Evolutionary conservation across 2,329 filamentous ascomycete genomes (phyloP).

Genomic region (Volutella citrinella): DNA sequence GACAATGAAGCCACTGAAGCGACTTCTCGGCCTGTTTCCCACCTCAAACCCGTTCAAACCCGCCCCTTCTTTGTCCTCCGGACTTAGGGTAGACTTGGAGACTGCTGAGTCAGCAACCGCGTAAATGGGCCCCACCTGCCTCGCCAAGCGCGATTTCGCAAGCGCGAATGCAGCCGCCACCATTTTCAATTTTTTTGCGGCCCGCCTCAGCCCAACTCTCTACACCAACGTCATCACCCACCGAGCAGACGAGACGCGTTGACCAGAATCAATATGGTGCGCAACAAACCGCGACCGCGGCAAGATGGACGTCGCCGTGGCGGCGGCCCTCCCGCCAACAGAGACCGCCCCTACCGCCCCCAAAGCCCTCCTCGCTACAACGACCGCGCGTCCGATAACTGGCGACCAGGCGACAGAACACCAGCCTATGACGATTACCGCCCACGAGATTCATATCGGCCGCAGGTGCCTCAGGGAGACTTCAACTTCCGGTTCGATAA

Average conservation of each 20-base stretch:
- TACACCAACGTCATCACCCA: conserved; percentile 4
- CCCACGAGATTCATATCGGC: conserved; percentile 26
- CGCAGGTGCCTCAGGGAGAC: conserved; percentile 41
- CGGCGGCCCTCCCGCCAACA: conserved; percentile 9
- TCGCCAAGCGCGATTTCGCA: too few relatives aligned
- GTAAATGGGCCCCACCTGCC: too few relatives aligned
- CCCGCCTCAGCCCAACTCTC: conserved; percentile 13
- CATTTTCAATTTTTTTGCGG: conserved; percentile 14
- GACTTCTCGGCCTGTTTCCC: too few relatives aligned
- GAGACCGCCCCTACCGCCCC: conserved; percentile 15
- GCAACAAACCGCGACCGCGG: conserved; percentile 13
- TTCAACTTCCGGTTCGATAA: conserved; percentile 56
- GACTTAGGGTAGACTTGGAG: too few relatives aligned
- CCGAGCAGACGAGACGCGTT: conserved; percentile 1
- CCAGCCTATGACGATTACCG: conserved; percentile 24
- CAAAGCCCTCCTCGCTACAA: too few relatives aligned
- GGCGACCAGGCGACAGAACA: conserved; percentile 26
- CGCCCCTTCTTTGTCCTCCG: too few relatives aligned
- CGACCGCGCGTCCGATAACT: conserved; percentile 29
- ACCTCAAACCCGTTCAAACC: too few relatives aligned
- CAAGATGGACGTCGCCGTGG: conserved; percentile 13
- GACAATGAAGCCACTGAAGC: too few relatives aligned
- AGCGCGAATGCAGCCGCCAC: too few relatives aligned
- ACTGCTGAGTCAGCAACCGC: too few relatives aligned
- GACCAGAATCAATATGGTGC: conserved; percentile 11